Conservation (phyloP, 129 eudicot genomes). For the Flaveria bidentis region DNA sequence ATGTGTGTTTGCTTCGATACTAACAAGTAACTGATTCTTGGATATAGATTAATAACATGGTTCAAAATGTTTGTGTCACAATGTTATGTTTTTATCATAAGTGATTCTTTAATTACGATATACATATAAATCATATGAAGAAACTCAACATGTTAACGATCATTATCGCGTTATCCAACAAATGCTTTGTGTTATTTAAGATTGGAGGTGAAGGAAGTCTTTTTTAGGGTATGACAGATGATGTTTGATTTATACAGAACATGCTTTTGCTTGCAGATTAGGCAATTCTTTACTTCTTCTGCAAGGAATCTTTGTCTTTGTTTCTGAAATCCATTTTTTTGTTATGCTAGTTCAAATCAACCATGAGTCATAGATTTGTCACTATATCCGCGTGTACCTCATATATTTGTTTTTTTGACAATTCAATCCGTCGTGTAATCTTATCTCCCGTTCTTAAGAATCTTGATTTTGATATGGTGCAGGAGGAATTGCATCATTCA, state of each 20-base stretch:
- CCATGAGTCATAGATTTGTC: neutral
- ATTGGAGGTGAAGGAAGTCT: constrained; percentile 15
- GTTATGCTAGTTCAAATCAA: neutral
- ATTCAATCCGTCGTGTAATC: neutral
- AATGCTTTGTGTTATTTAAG: neutral
- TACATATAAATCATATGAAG: neutral
- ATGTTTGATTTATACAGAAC: constrained; percentile 1
- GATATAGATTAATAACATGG: neutral
- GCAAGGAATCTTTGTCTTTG: constrained; percentile 9
- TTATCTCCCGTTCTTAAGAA: neutral
- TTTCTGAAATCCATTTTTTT: neutral
- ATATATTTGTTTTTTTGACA: neutral
- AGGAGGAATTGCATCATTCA: constrained; percentile 43
- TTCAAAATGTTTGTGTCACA: neutral
- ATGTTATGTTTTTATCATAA: neutral
- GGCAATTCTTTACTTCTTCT: constrained; percentile 35
- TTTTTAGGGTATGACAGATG: constrained; percentile 17
- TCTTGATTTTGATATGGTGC: constrained; percentile 14
- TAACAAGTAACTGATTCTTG: neutral
- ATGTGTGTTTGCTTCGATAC: no score
- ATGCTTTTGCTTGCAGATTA: constrained; percentile 30
- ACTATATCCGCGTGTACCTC: neutral
- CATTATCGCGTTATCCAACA: neutral
- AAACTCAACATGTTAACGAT: neutral
- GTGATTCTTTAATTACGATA: neutral